Base-by-base conservation (phyloP, 108 stramenopile species). In the Pseudonitzschia delicatissima region DNA sequence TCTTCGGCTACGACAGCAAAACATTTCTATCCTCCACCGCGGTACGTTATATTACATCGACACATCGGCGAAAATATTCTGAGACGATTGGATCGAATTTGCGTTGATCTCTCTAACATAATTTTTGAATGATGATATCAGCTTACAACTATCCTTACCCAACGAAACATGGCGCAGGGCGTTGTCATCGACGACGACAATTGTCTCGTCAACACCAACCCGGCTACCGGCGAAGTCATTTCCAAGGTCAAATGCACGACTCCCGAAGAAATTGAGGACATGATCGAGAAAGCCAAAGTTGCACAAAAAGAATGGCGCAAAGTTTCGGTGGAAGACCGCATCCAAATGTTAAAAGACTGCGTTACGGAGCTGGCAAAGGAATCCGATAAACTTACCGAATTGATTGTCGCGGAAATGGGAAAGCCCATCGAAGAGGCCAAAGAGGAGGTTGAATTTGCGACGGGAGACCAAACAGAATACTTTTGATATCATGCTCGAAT, bases 401-500 rank as follows among this genome's bases (percentile, higher is more conserved):
- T 68, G 8, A 83, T 83, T 29, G 66, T 77, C 6, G 36, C 53
- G n/a, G 88, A 96, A 68, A 95, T 87, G 86, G 96, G 93, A 0
- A 92, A 93, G 35, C 76, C 91, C 0, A 45, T 84, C 4, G 26
- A 65, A 11, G 95, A 96, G 77, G 83, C 88, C n/a, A 63, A 75
- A 35, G 74, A 68, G 48, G 91, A 96, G 64, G 57, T 94, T 66
- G 76, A 82, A 15, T 76, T 63, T 27, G 79, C 87, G 4, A 34
- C 83, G 15, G 80, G 66, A 15, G 70, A 88, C 40, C 79, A 87
- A 47, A 86, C 48, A 52, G 82, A 69, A 23, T 88, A 68, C 57
- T 65, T n/a, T 95, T 64, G 78, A 83, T 64, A 49, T 87, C 36
- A 60, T 90, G 25, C 23, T 76, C 59, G 76, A 83, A 53, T 62